These are phyloP conservation scores for Blastocystis sp. DNA, from an alignment of 352 stramenopile species.

Conservation along the genomic window DNA sequence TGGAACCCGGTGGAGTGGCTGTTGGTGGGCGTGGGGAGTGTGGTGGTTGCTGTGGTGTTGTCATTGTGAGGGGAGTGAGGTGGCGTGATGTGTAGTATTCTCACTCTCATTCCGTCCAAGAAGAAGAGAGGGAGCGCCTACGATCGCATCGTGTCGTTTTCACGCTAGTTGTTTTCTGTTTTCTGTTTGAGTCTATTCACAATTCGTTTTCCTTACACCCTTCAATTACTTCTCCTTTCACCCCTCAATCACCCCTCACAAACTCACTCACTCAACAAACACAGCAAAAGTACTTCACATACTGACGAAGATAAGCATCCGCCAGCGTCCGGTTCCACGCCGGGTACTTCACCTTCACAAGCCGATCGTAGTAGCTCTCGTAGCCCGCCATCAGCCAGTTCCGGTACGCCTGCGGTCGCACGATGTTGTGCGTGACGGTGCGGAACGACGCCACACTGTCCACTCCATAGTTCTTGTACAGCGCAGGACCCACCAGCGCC, in stretches of 20 bases:
- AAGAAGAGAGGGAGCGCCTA: neutral
- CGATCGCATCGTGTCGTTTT: conserved; percentile 46
- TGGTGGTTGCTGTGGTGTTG: neutral
- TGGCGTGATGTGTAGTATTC: neutral
- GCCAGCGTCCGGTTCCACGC: neutral
- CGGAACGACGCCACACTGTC: conserved; percentile 35
- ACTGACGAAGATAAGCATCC: neutral
- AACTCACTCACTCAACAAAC: neutral
- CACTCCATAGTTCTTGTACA: conserved; percentile 52
- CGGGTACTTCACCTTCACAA: neutral
- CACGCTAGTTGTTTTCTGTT: too few relatives aligned
- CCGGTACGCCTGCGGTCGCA: conserved; percentile 19
- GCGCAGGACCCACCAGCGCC: neutral
- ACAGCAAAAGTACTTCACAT: conserved; percentile 4
- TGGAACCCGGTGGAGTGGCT: conserved; percentile 55
- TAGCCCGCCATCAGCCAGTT: conserved; percentile 51
- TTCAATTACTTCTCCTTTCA: too few relatives aligned
- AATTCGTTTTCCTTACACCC: too few relatives aligned
- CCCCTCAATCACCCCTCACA: neutral
- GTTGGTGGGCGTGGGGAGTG: conserved; percentile 34
- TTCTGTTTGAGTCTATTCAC: too few relatives aligned
- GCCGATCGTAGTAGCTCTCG: neutral
- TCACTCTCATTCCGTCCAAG: neutral
- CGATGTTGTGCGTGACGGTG: neutral
- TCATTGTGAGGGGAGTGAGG: neutral